phyloP scores from a whole-genome alignment of 208 protist genomes.

The Trypanosoma congolense region DNA sequence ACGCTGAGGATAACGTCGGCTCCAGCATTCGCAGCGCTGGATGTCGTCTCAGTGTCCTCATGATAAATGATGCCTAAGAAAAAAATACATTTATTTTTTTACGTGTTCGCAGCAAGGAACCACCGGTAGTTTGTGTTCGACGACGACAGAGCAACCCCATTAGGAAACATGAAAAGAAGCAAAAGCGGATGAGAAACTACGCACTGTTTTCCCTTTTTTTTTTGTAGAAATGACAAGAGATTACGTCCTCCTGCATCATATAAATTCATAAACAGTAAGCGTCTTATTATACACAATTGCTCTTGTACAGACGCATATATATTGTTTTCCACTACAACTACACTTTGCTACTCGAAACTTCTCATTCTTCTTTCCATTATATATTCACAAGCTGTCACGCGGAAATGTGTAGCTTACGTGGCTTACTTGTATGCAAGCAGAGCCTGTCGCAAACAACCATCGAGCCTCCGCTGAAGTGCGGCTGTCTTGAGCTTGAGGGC shows the following conservation, averaged over 20 bases:
- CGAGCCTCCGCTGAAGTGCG: conserved; percentile 55
- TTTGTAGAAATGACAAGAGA: conserved; percentile 1
- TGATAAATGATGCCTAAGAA: background rate
- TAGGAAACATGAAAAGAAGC: too few species aligned
- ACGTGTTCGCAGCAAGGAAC: too few species aligned
- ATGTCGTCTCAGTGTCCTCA: conserved; percentile 10
- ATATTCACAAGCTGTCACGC: too few species aligned
- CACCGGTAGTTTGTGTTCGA: too few species aligned
- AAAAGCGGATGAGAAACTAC: conserved; percentile 6
- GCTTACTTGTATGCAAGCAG: conserved; percentile 12
- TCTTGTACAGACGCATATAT: too few species aligned
- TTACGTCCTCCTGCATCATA: background rate
- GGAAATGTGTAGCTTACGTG: too few species aligned
- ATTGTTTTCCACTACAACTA: too few species aligned
- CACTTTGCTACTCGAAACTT: too few species aligned
- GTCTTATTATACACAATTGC: too few species aligned
- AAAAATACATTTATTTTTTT: background rate
- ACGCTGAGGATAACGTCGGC: background rate
- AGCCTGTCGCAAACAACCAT: conserved; percentile 49
- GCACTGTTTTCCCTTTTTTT: background rate
- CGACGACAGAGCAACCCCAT: too few species aligned
- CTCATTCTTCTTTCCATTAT: too few species aligned
- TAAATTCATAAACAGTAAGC: too few species aligned
- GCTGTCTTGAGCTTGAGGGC: conserved; percentile 79
- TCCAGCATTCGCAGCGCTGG: background rate